These are phyloP conservation scores for Botrytis galanthina DNA, from an alignment of 2,329 filamentous ascomycete species.

Conservation along the genomic window DNA sequence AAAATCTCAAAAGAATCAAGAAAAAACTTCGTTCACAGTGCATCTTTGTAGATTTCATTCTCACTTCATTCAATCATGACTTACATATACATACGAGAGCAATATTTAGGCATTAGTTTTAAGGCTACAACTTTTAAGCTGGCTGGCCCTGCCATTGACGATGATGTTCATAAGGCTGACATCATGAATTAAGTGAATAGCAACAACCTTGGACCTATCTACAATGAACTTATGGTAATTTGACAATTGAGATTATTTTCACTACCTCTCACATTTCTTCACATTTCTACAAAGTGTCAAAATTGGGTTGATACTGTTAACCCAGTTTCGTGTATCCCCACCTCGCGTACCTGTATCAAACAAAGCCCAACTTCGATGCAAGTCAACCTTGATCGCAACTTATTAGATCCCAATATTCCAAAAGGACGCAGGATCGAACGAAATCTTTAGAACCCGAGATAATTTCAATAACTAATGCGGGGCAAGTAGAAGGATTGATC, in stretches of 20 bases:
- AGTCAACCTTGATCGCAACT: slow-evolving; percentile 10
- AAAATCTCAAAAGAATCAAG: not conserved
- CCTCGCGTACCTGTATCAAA: slow-evolving; percentile 21
- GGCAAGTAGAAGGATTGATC: slow-evolving; percentile 26
- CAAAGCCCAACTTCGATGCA: slow-evolving; percentile 28
- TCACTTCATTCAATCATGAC: slow-evolving; percentile 12
- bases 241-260: not conserved
- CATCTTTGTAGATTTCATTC: slow-evolving; percentile 10
- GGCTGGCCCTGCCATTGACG: slow-evolving; percentile 13
- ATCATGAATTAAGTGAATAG: slow-evolving; percentile 15
- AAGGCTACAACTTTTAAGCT: slow-evolving; percentile 14
- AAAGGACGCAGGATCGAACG: slow-evolving; percentile 25
- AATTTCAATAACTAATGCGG: slow-evolving; percentile 30
- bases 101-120: slow-evolving; percentile 11
- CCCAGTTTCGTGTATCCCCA: slow-evolving; percentile 19
- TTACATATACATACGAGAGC: not conserved
- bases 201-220: slow-evolving; percentile 3
- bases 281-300: not conserved
- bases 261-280: not conserved
- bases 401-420: not conserved
- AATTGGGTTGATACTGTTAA: slow-evolving; percentile 2
- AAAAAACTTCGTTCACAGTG: not conserved
- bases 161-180: slow-evolving; percentile 20
- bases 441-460: not conserved
- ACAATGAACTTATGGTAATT: slow-evolving; percentile 7